Evolutionary conservation across 352 stramenopile species (phyloP).

Genomic region (Globisporangium spiculum): DNA sequence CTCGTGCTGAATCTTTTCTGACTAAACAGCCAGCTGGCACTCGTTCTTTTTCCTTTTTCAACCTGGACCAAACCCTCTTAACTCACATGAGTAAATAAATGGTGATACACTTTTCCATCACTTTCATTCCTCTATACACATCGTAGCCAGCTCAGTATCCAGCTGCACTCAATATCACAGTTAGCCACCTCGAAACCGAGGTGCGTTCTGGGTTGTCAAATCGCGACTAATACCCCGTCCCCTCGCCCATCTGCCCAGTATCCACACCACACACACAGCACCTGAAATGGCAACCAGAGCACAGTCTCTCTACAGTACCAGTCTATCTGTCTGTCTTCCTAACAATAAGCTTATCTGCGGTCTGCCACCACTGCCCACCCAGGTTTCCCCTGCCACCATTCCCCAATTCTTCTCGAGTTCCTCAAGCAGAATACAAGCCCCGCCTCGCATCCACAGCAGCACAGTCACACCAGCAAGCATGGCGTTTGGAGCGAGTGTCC

Average conservation of each 20-base stretch:
- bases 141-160: neutral
- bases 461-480: neutral
- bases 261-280: too few species aligned
- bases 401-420: conserved; percentile 11
- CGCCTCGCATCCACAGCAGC: neutral
- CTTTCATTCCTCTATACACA: neutral
- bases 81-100: neutral
- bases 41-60: too few species aligned
- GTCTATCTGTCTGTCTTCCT: neutral
- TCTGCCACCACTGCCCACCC: neutral
- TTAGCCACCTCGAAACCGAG: too few species aligned
- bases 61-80: neutral
- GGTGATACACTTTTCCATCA: neutral
- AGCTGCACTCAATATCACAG: neutral
- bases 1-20: neutral
- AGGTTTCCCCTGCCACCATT: neutral
- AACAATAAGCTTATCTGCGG: neutral
- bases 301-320: neutral
- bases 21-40: neutral
- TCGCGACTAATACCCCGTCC: neutral
- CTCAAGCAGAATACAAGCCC: conserved; percentile 11
- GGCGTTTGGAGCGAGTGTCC: conserved; percentile 12
- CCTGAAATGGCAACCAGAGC: neutral
- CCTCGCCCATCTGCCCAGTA: neutral
- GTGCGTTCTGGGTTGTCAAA: neutral